Evolutionary conservation across 129 eudicot genomes (phyloP), one percentile per base, ranked within the genome.

Genomic region (Artemisia argyi): DNA sequence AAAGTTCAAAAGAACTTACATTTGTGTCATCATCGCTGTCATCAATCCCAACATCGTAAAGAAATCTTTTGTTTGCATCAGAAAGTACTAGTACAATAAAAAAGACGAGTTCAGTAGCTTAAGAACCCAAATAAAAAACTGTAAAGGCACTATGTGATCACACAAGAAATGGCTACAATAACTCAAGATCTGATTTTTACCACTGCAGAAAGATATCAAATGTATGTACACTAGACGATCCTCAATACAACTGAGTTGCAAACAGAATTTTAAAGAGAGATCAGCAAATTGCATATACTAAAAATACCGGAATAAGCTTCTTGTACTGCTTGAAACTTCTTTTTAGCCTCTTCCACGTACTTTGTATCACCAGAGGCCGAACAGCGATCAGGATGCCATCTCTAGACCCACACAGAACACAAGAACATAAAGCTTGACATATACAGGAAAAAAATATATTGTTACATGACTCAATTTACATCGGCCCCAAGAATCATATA

Each of bases 311-410:
- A 82, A 84, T 88, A 90, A 26, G 97, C 97, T 66, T 90, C 83
- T 61, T 87, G 97, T 50, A 90, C 78, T 47, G 84, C 85, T 76
- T 90, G 97, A 77, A 90, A 87, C 75, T 87, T 87, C 74, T 48
- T 79, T 61, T 90, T 90, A 11, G 97, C 95, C 66, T 87, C 95
- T 77, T 90, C 97, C 53, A 87, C 83, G 42, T 59, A 74, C 76
- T 74, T 90, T 2, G 77, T 68, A 68, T 79, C 74, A 39, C 94
- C 95, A 7, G 90, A 65, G 16, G 94, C 85, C n/a, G 85, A 71
- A 72, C 84, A 88, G 11, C 96, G 90, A 91, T 86, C 97, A 52
- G 97, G 97, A 52, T 92, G 97, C 96, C 96, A 88, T 85, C 87
- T 88, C 96, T 91, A 80, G 24, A 17, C 22, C 22, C 63, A 32